Base-by-base conservation (phyloP, 352 stramenopile genomes). In the Pythium folliculosum region DNA sequence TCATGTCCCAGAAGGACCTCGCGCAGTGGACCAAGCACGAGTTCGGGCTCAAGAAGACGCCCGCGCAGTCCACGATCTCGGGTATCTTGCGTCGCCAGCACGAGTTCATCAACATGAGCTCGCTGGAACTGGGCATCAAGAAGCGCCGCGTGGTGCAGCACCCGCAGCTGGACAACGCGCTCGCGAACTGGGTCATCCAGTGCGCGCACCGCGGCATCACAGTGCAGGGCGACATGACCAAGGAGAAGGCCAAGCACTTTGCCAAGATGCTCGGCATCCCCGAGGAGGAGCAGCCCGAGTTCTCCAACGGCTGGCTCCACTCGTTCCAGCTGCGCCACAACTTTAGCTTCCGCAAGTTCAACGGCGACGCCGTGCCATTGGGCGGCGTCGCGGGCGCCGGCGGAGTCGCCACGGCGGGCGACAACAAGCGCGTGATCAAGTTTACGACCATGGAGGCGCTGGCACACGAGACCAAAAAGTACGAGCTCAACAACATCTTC, bases 171-270 rank as follows among this genome's bases (percentile, higher is more conserved):
- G 86, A 95, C 64, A 84, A 86, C 57, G 84, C 84, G 43, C 63
- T 95, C 22, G 86, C 86, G 45, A 95, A 95, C 71, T 95, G 86
- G 86, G 84, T 95, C 72, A 91, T 95, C 59, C 84, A 95, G 72
- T 91, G 83, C 68, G 83, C 84, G 23, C 82, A 91, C 45, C 78
- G 86, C 7, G 86, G 86, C 27, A 85, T 91, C 58, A 90, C 83
- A 10, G 82, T 95, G 13, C 85, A 92, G 59, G 86, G 86, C 43
- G 86, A 95, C 65, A 80, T 88, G 47, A 95, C 86, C 32, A 95
- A 95, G 65, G 84, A 95, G 60, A 95, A 95, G 56, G 86, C 83
- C 63, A 91, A 91, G 64, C 79, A 93, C 49, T 92, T 95, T 62
- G 84, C 86, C 35, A 82, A 87, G 52, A 92, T 93, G 85, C 71